A percentile compares a stretch with the other conserved stretches of the same genome.
phyloP scores from a whole-genome alignment of 129 eudicot genomes.

The Tanacetum coccineum region DNA sequence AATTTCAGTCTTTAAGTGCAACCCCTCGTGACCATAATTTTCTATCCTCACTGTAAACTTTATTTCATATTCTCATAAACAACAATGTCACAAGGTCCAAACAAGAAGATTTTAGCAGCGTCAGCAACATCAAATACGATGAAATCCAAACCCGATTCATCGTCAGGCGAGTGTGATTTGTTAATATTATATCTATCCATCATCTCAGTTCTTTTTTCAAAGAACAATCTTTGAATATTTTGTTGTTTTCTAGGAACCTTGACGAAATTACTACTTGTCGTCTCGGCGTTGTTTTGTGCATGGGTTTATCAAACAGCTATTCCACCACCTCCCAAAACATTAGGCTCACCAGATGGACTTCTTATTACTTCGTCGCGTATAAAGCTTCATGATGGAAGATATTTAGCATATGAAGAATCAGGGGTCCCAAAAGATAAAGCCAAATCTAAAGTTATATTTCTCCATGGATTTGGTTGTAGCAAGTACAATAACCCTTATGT shows the following conservation, averaged over 20 bases:
- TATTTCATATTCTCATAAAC: neutral
- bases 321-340: constrained; percentile 65
- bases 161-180: neutral
- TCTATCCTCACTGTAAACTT: neutral
- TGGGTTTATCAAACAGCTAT: constrained; percentile 54
- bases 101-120: neutral
- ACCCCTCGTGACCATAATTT: too few relatives aligned
- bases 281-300: constrained; percentile 44
- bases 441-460: constrained; percentile 47
- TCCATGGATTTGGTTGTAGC: constrained; percentile 61
- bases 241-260: constrained; percentile 31
- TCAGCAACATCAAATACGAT: neutral
- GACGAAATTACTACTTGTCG: constrained; percentile 41
- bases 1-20: too few relatives aligned
- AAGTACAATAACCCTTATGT: constrained; percentile 48
- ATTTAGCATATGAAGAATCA: constrained; percentile 58
- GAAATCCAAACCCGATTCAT: neutral
- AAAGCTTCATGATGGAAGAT: constrained; percentile 72
- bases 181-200: neutral
- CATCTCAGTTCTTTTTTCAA: too few relatives aligned
- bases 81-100: constrained; percentile 2
- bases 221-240: too few relatives aligned
- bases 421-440: constrained; percentile 72
- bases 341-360: constrained; percentile 68
- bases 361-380: constrained; percentile 68